Conservation (phyloP, 164 flowering plant species). For the Litsea cubeba region DNA sequence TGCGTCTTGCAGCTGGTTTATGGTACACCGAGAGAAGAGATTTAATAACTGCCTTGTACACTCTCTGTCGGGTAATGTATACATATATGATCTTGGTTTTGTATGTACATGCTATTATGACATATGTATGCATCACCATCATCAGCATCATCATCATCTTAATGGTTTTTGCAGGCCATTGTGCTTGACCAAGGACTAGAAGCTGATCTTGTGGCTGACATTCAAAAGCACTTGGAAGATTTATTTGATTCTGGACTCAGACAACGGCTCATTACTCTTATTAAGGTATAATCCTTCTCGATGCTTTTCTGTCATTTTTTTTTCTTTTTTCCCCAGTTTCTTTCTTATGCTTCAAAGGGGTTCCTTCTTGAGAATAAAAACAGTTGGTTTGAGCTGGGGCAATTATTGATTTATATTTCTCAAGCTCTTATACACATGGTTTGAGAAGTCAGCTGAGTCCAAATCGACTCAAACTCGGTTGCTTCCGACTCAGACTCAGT, state of each 20-base stretch:
- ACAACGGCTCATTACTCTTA: constrained; percentile 65
- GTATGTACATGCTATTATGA: not conserved
- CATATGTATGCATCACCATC: not conserved
- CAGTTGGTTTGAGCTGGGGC: no score
- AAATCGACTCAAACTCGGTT: not conserved
- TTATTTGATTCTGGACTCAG: constrained; percentile 73
- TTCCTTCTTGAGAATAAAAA: not conserved
- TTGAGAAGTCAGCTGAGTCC: no score
- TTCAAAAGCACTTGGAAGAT: constrained; percentile 77
- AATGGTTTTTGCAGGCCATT: constrained; percentile 59
- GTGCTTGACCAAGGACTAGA: constrained; percentile 91
- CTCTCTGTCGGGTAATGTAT: constrained; percentile 64
- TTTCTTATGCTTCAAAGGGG: not conserved
- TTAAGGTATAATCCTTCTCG: constrained; percentile 52
- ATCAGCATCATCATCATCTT: not conserved
- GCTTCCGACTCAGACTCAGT: not conserved
- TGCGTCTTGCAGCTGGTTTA: constrained; percentile 89
- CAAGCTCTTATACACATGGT: no score
- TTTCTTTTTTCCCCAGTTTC: not conserved
- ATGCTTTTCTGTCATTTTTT: not conserved
- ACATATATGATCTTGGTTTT: not conserved
- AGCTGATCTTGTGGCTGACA: constrained; percentile 63
- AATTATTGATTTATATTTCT: no score
- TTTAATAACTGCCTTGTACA: constrained; percentile 57
- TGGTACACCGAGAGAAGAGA: constrained; percentile 99